Base-by-base conservation (phyloP, 352 stramenopile species). In the Globisporangium camurandrum region DNA sequence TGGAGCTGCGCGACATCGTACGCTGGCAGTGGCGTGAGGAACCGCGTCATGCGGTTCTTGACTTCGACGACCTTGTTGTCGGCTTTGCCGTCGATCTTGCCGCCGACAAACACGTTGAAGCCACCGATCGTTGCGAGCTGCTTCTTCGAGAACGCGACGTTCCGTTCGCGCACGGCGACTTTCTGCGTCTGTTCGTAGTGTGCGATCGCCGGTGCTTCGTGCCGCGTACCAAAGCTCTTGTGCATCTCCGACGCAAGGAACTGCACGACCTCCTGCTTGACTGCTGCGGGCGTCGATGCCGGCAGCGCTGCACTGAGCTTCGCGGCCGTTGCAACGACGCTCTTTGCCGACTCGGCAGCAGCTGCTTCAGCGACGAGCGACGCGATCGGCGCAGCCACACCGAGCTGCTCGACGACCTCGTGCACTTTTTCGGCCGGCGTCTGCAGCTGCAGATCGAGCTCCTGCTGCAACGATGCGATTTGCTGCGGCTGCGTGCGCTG, bases 1-100 rank as follows among this genome's bases (percentile, higher is more conserved):
- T 92, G 80, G 48, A 93, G 56, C 54, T 93, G 83, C 1, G 76
- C 75, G 9, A 93, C 38, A 57, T 93, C 83, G 57, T 93, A 93
- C 55, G 66, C 71, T 6, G 83, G 83, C 49, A 93, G 56, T 11
- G 83, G 83, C 24, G 59, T 68, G 23, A 88, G 69, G 59, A 93
- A 93, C 12, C 54, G 47, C 31, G 64, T 72, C 50, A 93, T 47
- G 41, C 83, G 67, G 61, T 93, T 93, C 63, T 93, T 93, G 33
- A 93, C 80, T 47, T 93, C 83, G 41, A 93, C 72, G 17, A 93
- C 80, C 34, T 80, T 88, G 44, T 76, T 76, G 52, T 86, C 77
- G 2, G 67, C 69, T 51, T 68, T 69, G 20, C 83, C 83, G 57
- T 93, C 83, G 53, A 93, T 90, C 47, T 88, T 88, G 19, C 83